Percentiles rank a stretch among this genome's conserved stretches.
Evolutionary conservation across 192 early-diverging fungal species (phyloP).

Genomic region (Backusella luteola): DNA sequence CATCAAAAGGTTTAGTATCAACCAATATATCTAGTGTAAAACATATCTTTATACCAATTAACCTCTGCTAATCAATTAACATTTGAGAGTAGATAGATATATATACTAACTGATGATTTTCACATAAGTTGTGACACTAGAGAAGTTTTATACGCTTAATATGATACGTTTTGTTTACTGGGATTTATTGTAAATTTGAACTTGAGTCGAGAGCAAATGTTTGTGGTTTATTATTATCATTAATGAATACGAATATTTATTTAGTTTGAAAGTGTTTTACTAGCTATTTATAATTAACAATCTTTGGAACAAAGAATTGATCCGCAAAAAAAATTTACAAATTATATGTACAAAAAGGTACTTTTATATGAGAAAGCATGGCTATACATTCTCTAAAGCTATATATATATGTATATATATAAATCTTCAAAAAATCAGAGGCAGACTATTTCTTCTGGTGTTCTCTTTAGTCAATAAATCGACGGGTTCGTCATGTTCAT

Average conservation of each 20-base stretch:
- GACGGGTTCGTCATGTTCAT: background rate
- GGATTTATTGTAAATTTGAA: background rate
- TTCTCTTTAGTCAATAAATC: constrained; percentile 16
- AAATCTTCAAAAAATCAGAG: background rate
- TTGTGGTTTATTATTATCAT: background rate
- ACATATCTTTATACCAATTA: background rate
- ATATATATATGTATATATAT: background rate
- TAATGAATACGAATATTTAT: background rate
- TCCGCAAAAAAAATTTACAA: background rate
- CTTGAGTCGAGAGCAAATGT: background rate
- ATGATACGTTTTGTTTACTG: background rate
- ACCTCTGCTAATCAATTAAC: background rate
- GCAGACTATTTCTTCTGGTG: constrained; percentile 22
- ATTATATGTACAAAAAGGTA: background rate
- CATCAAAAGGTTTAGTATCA: background rate
- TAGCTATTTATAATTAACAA: background rate
- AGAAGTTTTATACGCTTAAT: background rate
- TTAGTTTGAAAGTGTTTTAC: background rate
- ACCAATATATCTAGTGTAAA: background rate
- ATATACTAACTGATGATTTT: background rate
- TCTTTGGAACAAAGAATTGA: background rate
- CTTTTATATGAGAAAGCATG: background rate
- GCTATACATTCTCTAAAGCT: background rate
- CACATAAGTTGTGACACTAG: background rate
- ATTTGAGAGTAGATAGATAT: background rate